Conservation (phyloP, 2,329 filamentous ascomycete genomes). For the Trichoderma asperellum region DNA sequence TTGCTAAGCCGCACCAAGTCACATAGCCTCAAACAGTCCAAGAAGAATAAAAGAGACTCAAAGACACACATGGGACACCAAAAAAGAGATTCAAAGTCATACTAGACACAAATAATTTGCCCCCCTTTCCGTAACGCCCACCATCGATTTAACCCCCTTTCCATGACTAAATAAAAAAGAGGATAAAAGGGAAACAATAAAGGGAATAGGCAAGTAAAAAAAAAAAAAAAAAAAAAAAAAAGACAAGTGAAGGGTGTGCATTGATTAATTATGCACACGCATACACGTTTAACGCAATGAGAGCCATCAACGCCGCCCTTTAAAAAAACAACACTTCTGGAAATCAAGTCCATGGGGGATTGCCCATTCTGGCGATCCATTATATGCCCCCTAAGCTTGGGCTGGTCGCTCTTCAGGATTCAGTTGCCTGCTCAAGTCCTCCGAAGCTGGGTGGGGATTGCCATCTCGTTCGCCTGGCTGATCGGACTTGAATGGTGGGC, state of each 20-base stretch:
- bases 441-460: conserved; percentile 42
- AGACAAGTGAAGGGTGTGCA: not conserved
- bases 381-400: conserved; percentile 30
- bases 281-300: conserved; percentile 11
- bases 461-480: conserved; percentile 46
- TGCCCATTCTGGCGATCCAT: not conserved
- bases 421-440: conserved; percentile 60
- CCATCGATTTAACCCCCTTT: conserved; percentile 31
- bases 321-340: not conserved
- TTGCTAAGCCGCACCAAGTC: not conserved
- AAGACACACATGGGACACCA: not conserved
- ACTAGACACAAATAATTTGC: conserved; percentile 10
- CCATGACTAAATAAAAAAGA: conserved; percentile 30
- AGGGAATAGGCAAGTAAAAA: not conserved
- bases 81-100: conserved; percentile 4
- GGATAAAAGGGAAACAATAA: not conserved
- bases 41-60: not conserved
- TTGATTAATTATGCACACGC: conserved; percentile 13
- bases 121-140: conserved; percentile 34
- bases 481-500: conserved; percentile 45
- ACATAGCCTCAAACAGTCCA: not conserved
- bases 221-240: not conserved
- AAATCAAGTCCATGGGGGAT: not conserved
- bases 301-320: conserved; percentile 9
- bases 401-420: conserved; percentile 44